Percentiles rank a stretch among this genome's conserved stretches.
Evolutionary conservation across 805 yeast genomes (phyloP).

Genomic region (Wickerhamiella spandovensis): DNA sequence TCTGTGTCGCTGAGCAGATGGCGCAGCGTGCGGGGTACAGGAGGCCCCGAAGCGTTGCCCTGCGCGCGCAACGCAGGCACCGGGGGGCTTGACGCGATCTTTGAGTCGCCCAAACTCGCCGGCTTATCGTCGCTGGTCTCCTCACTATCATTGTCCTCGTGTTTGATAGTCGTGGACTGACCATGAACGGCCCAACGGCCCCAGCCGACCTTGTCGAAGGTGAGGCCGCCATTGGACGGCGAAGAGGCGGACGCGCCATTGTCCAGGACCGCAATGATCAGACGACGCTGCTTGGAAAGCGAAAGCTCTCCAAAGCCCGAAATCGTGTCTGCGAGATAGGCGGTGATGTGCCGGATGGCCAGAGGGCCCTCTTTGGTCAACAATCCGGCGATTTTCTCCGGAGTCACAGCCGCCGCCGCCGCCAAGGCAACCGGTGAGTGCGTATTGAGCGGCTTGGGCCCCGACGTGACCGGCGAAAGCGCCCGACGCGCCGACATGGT

Average conservation of each 20-base stretch:
- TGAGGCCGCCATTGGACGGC: no score
- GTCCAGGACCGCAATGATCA: constrained; percentile 82
- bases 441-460: constrained; percentile 31
- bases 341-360: constrained; percentile 81
- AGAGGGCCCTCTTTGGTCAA: constrained; percentile 68
- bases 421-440: constrained; percentile 80
- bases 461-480: constrained; percentile 2
- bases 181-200: constrained; percentile 86
- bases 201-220: constrained; percentile 93
- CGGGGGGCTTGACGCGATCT: neutral
- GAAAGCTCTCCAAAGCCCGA: constrained; percentile 70
- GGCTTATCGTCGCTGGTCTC: neutral
- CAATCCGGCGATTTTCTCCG: constrained; percentile 58
- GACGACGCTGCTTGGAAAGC: constrained; percentile 74
- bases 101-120: neutral
- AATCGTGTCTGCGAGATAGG: constrained; percentile 59
- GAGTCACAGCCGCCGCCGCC: constrained; percentile 75
- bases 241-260: constrained; percentile 41
- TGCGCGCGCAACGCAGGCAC: no score
- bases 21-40: neutral
- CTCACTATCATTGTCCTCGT: constrained; percentile 40
- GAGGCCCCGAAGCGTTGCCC: no score
- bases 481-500: constrained; percentile 1
- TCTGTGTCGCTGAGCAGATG: constrained; percentile 2
- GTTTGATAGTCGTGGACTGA: constrained; percentile 41